Evolutionary conservation across 805 yeast species (phyloP).

Genomic region (Candida ipomoeae): DNA sequence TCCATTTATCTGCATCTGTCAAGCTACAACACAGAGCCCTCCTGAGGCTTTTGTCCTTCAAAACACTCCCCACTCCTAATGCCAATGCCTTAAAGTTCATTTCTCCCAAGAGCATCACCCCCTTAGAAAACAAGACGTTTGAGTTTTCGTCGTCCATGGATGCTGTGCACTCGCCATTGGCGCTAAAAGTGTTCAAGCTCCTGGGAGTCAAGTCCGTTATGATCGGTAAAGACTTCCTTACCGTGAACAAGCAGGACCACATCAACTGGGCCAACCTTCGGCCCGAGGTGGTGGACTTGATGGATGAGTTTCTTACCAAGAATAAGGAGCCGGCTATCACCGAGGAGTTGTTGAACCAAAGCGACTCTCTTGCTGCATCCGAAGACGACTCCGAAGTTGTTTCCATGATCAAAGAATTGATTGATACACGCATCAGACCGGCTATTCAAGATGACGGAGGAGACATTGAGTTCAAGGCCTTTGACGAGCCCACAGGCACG

Average conservation of each 20-base stretch:
- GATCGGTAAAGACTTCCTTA: constrained; percentile 71
- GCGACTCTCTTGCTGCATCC: constrained; percentile 40
- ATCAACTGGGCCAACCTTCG: constrained; percentile 54
- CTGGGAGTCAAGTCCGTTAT: constrained; percentile 66
- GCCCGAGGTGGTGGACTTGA: constrained; percentile 61
- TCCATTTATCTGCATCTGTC: not conserved
- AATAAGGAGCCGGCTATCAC: constrained; percentile 38
- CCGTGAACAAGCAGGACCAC: constrained; percentile 63
- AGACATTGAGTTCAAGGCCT: constrained; percentile 84
- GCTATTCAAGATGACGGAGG: constrained; percentile 99
- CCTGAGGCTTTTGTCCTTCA: constrained; percentile 29
- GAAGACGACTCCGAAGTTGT: constrained; percentile 67
- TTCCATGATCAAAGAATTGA: constrained; percentile 84
- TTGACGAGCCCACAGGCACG: constrained; percentile 79
- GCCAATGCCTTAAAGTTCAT: constrained; percentile 71
- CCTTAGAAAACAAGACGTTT: constrained; percentile 44
- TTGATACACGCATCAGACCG: constrained; percentile 93
- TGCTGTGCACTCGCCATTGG: constrained; percentile 61
- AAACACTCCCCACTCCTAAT: constrained; percentile 64
- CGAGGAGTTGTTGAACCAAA: constrained; percentile 36
- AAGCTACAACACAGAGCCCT: constrained; percentile 1
- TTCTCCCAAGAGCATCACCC: constrained; percentile 46
- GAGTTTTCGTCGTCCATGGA: constrained; percentile 52
- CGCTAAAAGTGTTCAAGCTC: constrained; percentile 53
- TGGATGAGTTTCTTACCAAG: constrained; percentile 44